Percentiles rank a stretch among this genome's conserved stretches.
These are phyloP conservation scores for Kazachstania sp. DNA, from an alignment of 1,139 yeast species.

Conservation along the genomic window DNA sequence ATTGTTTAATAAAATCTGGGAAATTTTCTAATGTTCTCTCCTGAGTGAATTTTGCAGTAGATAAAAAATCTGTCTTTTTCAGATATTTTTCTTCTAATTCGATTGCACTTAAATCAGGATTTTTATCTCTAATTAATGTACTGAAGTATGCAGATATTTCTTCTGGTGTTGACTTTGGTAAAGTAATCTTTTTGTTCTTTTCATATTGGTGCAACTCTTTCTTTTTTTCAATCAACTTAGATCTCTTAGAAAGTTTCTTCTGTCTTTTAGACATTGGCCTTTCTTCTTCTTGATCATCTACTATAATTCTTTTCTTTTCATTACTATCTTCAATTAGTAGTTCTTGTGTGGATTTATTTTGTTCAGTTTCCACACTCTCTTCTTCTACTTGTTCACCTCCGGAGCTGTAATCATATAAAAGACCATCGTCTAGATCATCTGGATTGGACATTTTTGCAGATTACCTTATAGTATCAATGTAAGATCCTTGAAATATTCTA, in stretches of 20 bases:
- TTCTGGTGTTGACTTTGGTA: constrained; percentile 23
- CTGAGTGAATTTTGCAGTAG: constrained; percentile 20
- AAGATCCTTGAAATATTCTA: background rate
- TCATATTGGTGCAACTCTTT: constrained; percentile 26
- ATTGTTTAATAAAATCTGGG: constrained; percentile 21
- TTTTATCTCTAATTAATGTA: constrained; percentile 23
- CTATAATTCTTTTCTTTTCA: constrained; percentile 8
- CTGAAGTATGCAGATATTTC: constrained; percentile 28
- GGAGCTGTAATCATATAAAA: constrained; percentile 23
- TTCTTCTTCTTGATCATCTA: constrained; percentile 7
- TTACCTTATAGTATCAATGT: too few relatives aligned
- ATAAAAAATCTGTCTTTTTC: constrained; percentile 26
- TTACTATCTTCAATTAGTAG: background rate
- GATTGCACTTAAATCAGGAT: constrained; percentile 30
- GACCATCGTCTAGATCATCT: constrained; percentile 31
- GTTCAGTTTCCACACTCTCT: background rate
- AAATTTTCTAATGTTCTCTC: constrained; percentile 24
- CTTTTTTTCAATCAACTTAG: constrained; percentile 25
- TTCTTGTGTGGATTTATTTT: background rate
- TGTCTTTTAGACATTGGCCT: constrained; percentile 26
- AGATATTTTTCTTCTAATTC: constrained; percentile 31
- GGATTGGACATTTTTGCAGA: constrained; percentile 20
- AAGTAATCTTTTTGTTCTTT: constrained; percentile 20
- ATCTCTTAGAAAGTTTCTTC: constrained; percentile 23
- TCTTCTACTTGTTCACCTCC: constrained; percentile 10